Percentiles rank a stretch among this genome's conserved stretches.
Evolutionary conservation across 345 rosid species (phyloP).

Genomic region (Odontarrhena argentea): DNA sequence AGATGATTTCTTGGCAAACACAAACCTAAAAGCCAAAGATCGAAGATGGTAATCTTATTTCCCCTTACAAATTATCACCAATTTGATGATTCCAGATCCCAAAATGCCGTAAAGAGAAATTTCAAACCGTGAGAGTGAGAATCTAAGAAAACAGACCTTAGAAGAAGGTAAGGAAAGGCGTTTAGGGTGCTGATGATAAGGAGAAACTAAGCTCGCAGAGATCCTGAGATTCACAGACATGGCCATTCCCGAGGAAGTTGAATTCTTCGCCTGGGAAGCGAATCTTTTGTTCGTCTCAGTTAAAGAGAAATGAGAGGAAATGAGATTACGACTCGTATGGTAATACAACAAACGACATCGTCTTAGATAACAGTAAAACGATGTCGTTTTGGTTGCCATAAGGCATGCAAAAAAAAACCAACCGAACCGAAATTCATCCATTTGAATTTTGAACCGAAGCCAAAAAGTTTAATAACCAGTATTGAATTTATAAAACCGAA

Average conservation of each 20-base stretch:
- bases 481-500: no score
- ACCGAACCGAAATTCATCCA: no score
- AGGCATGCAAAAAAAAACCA: no score
- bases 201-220: slow-evolving; percentile 61
- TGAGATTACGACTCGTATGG: slow-evolving; percentile 6
- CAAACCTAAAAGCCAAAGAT: slow-evolving; percentile 24
- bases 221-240: slow-evolving; percentile 68
- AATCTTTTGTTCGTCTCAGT: slow-evolving; percentile 28
- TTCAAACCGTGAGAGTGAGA: background rate
- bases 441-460: no score
- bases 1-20: slow-evolving; percentile 19
- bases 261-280: slow-evolving; percentile 31
- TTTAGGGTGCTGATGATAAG: slow-evolving; percentile 48
- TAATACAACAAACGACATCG: slow-evolving; percentile 15
- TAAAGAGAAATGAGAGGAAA: background rate
- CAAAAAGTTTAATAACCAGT: no score
- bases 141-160: slow-evolving; percentile 50
- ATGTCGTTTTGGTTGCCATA: background rate
- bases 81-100: slow-evolving; percentile 23
- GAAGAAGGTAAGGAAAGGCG: slow-evolving; percentile 55
- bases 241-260: slow-evolving; percentile 48
- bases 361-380: background rate
- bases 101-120: slow-evolving; percentile 10
- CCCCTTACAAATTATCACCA: background rate
- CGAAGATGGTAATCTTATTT: background rate